phyloP scores from a whole-genome alignment of 208 protist species.

The Trypanosoma melophagium region DNA sequence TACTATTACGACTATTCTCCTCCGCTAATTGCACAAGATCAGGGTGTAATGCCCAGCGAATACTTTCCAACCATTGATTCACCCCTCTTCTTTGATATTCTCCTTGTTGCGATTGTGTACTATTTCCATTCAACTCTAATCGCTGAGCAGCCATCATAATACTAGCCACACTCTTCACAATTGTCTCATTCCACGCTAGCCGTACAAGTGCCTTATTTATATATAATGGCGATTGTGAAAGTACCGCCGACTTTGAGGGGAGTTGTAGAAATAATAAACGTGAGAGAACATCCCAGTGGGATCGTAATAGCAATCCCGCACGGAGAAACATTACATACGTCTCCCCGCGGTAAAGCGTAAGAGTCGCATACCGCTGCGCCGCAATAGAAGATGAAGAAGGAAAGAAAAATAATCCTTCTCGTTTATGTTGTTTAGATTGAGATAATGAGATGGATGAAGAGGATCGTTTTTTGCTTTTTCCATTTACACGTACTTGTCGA shows the following conservation, averaged over 20 bases:
- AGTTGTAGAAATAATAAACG: slow-evolving; percentile 40
- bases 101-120: too few relatives aligned
- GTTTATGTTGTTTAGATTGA: too few relatives aligned
- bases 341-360: slow-evolving; percentile 62
- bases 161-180: slow-evolving; percentile 2
- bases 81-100: background rate
- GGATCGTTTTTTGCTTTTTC: slow-evolving; percentile 12
- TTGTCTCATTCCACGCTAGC: background rate
- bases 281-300: slow-evolving; percentile 47
- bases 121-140: too few relatives aligned
- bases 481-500: slow-evolving; percentile 45
- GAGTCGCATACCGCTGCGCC: slow-evolving; percentile 22
- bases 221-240: slow-evolving; percentile 5
- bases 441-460: too few relatives aligned
- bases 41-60: slow-evolving; percentile 8
- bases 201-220: background rate
- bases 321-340: slow-evolving; percentile 55
- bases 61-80: background rate
- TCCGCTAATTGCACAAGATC: background rate
- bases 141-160: background rate
- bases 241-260: slow-evolving; percentile 11
- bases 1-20: background rate
- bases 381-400: slow-evolving; percentile 18
- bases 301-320: slow-evolving; percentile 27
- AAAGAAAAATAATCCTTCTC: too few relatives aligned